phyloP scores from a whole-genome alignment of 2,329 filamentous ascomycete species.

The Cercospora berteroae region DNA sequence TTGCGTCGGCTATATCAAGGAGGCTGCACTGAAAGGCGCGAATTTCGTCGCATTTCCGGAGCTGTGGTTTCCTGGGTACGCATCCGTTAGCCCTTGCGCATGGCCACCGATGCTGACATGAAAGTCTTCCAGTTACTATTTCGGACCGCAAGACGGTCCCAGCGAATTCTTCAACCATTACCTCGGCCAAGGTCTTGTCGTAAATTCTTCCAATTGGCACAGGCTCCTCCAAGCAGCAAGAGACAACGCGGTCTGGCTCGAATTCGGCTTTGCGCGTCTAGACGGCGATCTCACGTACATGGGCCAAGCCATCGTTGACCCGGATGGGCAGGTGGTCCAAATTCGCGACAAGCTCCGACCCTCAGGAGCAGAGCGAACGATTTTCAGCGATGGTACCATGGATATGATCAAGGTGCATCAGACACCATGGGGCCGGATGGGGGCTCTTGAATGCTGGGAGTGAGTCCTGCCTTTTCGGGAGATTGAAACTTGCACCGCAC shows the following conservation, averaged over 20 bases:
- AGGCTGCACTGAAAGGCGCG: background rate
- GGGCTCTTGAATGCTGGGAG: background rate
- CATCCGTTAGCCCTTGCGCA: background rate
- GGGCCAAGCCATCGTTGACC: background rate
- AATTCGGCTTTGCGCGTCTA: background rate
- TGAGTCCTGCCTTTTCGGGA: too few relatives aligned
- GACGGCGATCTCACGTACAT: background rate
- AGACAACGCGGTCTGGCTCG: background rate
- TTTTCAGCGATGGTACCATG: background rate
- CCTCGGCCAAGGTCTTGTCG: background rate
- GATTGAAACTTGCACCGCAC: too few relatives aligned
- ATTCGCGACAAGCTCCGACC: background rate
- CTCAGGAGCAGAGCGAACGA: background rate
- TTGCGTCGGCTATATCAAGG: background rate
- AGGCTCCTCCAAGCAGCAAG: background rate
- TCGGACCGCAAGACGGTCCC: background rate
- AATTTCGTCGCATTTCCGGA: background rate
- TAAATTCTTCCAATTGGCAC: background rate
- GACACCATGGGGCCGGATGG: background rate
- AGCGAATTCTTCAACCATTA: background rate
- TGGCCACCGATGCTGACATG: background rate
- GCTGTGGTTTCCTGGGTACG: background rate
- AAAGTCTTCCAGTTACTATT: background rate
- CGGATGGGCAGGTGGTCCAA: background rate
- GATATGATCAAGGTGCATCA: background rate